phyloP scores from a whole-genome alignment of 129 eudicot species.

The Flaveria bidentis region DNA sequence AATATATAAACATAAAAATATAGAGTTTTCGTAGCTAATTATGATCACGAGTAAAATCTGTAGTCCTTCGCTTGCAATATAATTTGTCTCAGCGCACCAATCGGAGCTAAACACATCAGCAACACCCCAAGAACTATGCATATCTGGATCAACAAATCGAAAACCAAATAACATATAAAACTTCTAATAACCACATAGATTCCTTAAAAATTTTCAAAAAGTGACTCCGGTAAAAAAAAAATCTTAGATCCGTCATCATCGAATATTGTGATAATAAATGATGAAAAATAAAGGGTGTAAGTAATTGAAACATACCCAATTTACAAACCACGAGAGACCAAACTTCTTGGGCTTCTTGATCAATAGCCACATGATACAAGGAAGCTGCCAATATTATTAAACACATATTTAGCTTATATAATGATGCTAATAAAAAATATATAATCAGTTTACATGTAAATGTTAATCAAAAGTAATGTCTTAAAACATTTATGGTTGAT shows the following conservation, averaged over 20 bases:
- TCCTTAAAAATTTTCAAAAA: not conserved
- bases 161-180: not conserved
- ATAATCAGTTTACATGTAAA: not conserved
- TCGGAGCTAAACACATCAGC: slow-evolving; percentile 45
- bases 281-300: not conserved
- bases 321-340: slow-evolving; percentile 48
- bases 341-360: slow-evolving; percentile 51
- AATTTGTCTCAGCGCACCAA: slow-evolving; percentile 45
- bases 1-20: not conserved
- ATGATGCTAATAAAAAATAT: not conserved
- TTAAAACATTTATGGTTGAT: not conserved
- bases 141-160: slow-evolving; percentile 30
- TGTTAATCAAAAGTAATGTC: not conserved
- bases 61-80: slow-evolving; percentile 45
- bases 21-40: not conserved
- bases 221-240: not conserved
- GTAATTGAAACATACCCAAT: slow-evolving; percentile 46
- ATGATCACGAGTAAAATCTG: slow-evolving; percentile 45
- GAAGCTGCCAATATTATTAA: slow-evolving; percentile 41
- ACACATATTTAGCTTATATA: slow-evolving; percentile 12
- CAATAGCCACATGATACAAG: slow-evolving; percentile 55
- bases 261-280: not conserved
- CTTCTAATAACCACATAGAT: no score
- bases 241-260: no score
- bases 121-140: slow-evolving; percentile 47